Evolutionary conservation across 139 green algal species (phyloP).

Genomic region (Closterium sp.): DNA sequence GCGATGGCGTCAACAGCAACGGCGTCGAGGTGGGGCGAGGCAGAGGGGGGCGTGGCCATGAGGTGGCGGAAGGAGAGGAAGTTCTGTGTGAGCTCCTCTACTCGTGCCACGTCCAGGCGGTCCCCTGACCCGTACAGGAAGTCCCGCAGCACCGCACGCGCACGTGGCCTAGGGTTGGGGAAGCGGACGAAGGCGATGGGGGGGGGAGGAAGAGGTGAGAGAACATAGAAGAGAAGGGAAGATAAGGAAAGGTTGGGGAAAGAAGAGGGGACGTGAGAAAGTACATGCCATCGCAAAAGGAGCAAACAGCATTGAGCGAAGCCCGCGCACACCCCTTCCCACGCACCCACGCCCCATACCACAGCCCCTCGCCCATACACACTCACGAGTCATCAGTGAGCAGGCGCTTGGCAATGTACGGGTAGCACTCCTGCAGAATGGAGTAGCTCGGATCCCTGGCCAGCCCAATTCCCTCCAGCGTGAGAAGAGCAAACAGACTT

Average conservation of each 20-base stretch:
- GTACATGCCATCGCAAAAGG: not conserved
- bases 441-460: constrained; percentile 54
- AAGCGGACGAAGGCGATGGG: no score
- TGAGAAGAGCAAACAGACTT: no score
- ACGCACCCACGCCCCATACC: not conserved
- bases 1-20: not conserved
- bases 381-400: constrained; percentile 52
- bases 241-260: not conserved
- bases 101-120: constrained; percentile 33
- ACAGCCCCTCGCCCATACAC: not conserved
- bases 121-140: constrained; percentile 52
- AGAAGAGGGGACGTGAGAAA: not conserved
- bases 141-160: constrained; percentile 45
- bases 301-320: no score
- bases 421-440: constrained; percentile 81
- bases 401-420: constrained; percentile 75
- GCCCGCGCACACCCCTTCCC: no score
- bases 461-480: constrained; percentile 86
- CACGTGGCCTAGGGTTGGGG: constrained; percentile 30
- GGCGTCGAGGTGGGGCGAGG: not conserved
- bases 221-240: not conserved
- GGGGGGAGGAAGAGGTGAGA: not conserved
- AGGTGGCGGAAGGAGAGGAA: constrained; percentile 48
- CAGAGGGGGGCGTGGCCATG: constrained; percentile 24
- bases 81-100: constrained; percentile 39